Evolutionary conservation across 2,329 filamentous ascomycete species (phyloP), one percentile per base, ranked within the genome.

Genomic region (Ilyonectria sp.): DNA sequence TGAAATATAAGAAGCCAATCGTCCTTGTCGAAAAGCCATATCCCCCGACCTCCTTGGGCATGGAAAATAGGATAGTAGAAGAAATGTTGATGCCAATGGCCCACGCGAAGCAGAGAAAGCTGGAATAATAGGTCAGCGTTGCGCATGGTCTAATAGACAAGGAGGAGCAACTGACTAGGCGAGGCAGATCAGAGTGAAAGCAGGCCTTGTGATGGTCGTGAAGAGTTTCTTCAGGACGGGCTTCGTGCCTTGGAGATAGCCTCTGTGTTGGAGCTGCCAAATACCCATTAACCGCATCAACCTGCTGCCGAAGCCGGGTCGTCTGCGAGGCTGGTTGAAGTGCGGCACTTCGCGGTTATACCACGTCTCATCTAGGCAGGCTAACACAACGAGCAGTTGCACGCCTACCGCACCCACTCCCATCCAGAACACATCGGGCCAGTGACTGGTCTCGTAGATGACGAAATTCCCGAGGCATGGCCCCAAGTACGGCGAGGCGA

Each of bases 1-100:
- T 86, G 74, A 90, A 89, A 78, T 90, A 89, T 73, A 90, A 88
- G 77, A 76, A 83, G 72, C 85, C 87, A 55, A 89, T 85, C 60
- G 85, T 81, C 56, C 82, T 82, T 0, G 82, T 80, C 1, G 82
- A 84, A 72, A 89, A 87, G 17, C 81, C 80, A 73, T 89, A 88
- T 4, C 86, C 75, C 0, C 83, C 83, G 1, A 80, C 79, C 4
- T 37, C 65, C 7, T 11, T 29, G 1, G 70, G 70, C 17, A 57
- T 53, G 15, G 50, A 54, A 19, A 89, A 78, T 67, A 88, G 85
- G 26, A 88, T 86, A 53, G 85, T 80, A 1, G 88, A 78, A 0
- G 86, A 88, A 1, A 86, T 87, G 72, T 89, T 89, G 76, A 89
- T 86, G 8, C 86, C 87, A 23, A 88, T 83, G 1, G 83, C 83